These are phyloP conservation scores for Cyphellophora europaea DNA, from an alignment of 2,329 filamentous ascomycete species.

Conservation along the genomic window DNA sequence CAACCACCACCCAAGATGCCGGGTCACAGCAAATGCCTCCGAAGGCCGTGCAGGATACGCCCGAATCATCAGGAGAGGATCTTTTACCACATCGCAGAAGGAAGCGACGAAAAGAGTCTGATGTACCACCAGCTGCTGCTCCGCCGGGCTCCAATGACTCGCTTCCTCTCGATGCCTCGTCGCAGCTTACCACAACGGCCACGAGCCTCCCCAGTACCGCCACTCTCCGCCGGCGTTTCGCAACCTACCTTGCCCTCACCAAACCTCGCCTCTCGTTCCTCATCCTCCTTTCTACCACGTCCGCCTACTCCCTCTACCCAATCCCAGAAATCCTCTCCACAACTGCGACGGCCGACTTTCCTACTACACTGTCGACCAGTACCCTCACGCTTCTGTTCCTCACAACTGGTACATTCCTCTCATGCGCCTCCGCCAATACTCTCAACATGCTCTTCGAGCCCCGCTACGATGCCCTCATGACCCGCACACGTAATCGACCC, in stretches of 20 bases:
- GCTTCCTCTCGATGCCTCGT: slow-evolving; percentile 52
- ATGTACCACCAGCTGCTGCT: slow-evolving; percentile 2
- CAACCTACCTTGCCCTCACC: slow-evolving; percentile 80
- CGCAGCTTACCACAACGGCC: slow-evolving; percentile 49
- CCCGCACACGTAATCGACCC: slow-evolving; percentile 80
- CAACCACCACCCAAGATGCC: background rate
- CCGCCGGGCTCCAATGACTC: slow-evolving; percentile 17
- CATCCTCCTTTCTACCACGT: slow-evolving; percentile 82
- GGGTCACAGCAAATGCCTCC: too few species aligned
- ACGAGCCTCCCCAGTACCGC: slow-evolving; percentile 43
- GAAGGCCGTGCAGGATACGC: background rate
- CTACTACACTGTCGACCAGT: slow-evolving; percentile 67
- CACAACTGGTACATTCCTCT: slow-evolving; percentile 78
- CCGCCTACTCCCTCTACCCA: slow-evolving; percentile 85
- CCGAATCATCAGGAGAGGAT: background rate
- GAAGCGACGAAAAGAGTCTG: slow-evolving; percentile 11
- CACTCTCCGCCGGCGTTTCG: slow-evolving; percentile 57
- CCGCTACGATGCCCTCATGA: slow-evolving; percentile 84
- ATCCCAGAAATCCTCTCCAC: slow-evolving; percentile 76
- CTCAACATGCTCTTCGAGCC: slow-evolving; percentile 97
- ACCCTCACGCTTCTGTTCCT: slow-evolving; percentile 88
- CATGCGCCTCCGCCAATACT: slow-evolving; percentile 83
- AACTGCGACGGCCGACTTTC: slow-evolving; percentile 62
- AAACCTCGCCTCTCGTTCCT: slow-evolving; percentile 90
- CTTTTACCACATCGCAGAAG: slow-evolving; percentile 16